Percentiles rank a stretch among this genome's conserved stretches.
phyloP scores from a whole-genome alignment of 2,329 filamentous ascomycete genomes.

The Colletotrichum abscissum region DNA sequence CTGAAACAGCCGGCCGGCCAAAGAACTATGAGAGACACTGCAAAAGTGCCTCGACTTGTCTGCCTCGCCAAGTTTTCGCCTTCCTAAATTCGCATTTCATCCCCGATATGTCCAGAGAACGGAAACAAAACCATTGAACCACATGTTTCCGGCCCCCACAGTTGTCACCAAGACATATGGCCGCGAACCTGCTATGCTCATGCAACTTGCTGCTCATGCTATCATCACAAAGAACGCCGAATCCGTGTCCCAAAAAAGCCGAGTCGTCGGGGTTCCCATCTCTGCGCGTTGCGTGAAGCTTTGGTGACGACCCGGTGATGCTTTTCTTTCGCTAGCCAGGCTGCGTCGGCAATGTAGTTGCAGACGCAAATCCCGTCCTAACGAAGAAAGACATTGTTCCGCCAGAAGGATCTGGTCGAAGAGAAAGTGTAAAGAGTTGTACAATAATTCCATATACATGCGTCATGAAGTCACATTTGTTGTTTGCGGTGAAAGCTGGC shows the following conservation, averaged over 20 bases:
- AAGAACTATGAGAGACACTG: slow-evolving; percentile 29
- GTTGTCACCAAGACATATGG: slow-evolving; percentile 25
- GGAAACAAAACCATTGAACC: slow-evolving; percentile 26
- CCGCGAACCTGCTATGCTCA: slow-evolving; percentile 38
- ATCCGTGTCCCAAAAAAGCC: slow-evolving; percentile 36
- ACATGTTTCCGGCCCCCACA: slow-evolving; percentile 28
- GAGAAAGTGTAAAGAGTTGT: slow-evolving; percentile 43
- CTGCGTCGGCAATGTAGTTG: not conserved
- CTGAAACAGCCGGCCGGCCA: slow-evolving; percentile 29
- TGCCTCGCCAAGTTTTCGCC: slow-evolving; percentile 27
- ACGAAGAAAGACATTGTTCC: slow-evolving; percentile 20
- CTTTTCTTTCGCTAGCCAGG: slow-evolving; percentile 12
- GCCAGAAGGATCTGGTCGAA: slow-evolving; percentile 15
- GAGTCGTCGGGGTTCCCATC: not conserved
- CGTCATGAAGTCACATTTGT: slow-evolving; percentile 41
- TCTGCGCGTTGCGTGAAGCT: not conserved
- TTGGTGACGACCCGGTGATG: slow-evolving; percentile 14
- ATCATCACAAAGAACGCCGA: slow-evolving; percentile 46
- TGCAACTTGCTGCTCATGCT: slow-evolving; percentile 52
- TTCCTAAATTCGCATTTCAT: slow-evolving; percentile 29
- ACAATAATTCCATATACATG: slow-evolving; percentile 52
- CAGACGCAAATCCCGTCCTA: not conserved
- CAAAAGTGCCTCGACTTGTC: slow-evolving; percentile 29
- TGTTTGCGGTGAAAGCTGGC: not conserved
- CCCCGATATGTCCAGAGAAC: slow-evolving; percentile 36